These are phyloP conservation scores for Paramecium primaurelia DNA, from an alignment of 73 alveolate species.

Conservation along the genomic window DNA sequence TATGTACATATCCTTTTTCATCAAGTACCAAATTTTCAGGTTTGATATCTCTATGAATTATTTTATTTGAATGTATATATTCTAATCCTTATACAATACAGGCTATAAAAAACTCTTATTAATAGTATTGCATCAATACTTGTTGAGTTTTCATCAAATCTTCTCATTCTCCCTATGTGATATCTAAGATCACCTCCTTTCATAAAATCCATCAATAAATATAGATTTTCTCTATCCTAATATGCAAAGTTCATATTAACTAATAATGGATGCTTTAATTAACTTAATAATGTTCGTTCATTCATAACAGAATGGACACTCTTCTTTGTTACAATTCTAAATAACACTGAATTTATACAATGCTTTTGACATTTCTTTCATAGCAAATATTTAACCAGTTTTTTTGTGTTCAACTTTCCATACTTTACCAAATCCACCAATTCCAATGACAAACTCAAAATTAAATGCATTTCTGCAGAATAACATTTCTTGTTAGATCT, in stretches of 20 bases:
- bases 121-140: constrained; percentile 57
- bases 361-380: constrained; percentile 82
- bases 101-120: constrained; percentile 69
- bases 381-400: constrained; percentile 71
- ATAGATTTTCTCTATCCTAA: constrained; percentile 83
- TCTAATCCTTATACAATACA: constrained; percentile 75
- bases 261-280: constrained; percentile 64
- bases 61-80: constrained; percentile 84
- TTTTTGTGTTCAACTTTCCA: constrained; percentile 85
- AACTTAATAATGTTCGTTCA: constrained; percentile 46
- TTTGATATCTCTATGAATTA: constrained; percentile 93
- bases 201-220: constrained; percentile 87
- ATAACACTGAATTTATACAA: not conserved
- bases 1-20: constrained; percentile 74
- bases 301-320: constrained; percentile 62
- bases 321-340: constrained; percentile 49
- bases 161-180: constrained; percentile 74
- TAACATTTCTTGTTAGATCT: not conserved
- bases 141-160: constrained; percentile 78
- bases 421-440: constrained; percentile 89
- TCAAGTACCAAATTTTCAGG: constrained; percentile 95
- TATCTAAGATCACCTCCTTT: constrained; percentile 88
- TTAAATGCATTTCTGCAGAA: constrained; percentile 67
- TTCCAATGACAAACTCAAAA: constrained; percentile 75
- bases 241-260: constrained; percentile 92